phyloP scores from a whole-genome alignment of 139 green algal species.

The Klebsormidium nitens region DNA sequence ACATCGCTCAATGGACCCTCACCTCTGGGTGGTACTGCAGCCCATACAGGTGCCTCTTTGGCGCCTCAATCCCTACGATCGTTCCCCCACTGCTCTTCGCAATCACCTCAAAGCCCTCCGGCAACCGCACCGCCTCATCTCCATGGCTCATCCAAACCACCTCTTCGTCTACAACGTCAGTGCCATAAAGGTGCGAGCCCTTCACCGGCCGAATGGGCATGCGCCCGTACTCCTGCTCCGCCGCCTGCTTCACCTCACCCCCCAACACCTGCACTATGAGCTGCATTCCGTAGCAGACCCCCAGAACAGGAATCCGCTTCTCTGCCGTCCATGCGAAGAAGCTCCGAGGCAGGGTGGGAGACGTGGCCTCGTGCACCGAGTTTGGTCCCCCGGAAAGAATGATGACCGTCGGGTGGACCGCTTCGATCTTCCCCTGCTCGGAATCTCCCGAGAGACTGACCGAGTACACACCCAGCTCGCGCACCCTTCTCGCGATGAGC shows the following conservation, averaged over 20 bases:
- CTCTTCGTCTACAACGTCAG: constrained; percentile 41
- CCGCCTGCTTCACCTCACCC: constrained; percentile 67
- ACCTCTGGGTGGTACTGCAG: constrained; percentile 97
- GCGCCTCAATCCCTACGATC: constrained; percentile 90
- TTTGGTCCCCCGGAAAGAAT: constrained; percentile 95
- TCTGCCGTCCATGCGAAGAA: constrained; percentile 30
- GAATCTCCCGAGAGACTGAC: constrained; percentile 86
- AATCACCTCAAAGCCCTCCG: constrained; percentile 71
- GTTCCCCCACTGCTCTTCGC: constrained; percentile 59
- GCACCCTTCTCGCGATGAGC: constrained; percentile 86
- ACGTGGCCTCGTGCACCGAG: constrained; percentile 84
- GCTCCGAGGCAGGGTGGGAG: constrained; percentile 64
- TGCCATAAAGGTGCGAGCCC: constrained; percentile 59
- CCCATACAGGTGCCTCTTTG: constrained; percentile 70
- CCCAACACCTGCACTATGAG: constrained; percentile 67
- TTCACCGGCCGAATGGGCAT: constrained; percentile 77
- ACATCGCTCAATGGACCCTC: constrained; percentile 43
- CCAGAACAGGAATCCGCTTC: constrained; percentile 64
- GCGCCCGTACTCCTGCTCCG: constrained; percentile 91
- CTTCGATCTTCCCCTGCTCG: constrained; percentile 74
- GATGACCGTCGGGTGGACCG: constrained; percentile 65
- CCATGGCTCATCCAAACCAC: constrained; percentile 98
- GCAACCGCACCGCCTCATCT: constrained; percentile 82
- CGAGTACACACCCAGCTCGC: constrained; percentile 86
- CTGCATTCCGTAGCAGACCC: constrained; percentile 99